Evolutionary conservation across 345 rosid species (phyloP).

Genomic region (Eucalyptus regnans): DNA sequence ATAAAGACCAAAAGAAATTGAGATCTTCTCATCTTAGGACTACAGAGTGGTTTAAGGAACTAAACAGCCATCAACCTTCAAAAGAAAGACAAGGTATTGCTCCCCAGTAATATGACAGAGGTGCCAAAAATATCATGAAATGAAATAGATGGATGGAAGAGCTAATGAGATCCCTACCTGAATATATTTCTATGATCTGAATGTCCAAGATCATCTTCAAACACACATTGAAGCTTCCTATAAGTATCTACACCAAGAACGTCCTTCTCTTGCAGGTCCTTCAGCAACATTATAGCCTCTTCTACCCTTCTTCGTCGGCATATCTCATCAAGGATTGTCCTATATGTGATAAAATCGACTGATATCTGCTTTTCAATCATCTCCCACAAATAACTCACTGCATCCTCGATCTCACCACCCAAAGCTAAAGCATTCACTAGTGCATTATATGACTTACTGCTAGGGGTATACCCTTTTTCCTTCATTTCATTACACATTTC

Average conservation of each 20-base stretch:
- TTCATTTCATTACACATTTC: conserved; percentile 70
- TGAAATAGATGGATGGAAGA: background rate
- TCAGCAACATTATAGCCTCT: conserved; percentile 51
- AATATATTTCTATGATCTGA: background rate
- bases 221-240: conserved; percentile 45
- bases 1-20: background rate
- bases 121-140: background rate
- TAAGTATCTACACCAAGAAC: conserved; percentile 46
- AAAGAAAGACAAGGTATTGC: background rate
- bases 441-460: conserved; percentile 70
- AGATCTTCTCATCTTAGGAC: background rate
- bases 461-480: conserved; percentile 61
- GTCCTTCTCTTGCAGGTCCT: conserved; percentile 39
- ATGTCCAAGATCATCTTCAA: conserved; percentile 40
- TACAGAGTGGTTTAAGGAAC: background rate
- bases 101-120: background rate
- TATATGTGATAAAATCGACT: conserved; percentile 60
- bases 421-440: conserved; percentile 74
- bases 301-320: conserved; percentile 41
- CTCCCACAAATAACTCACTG: conserved; percentile 53
- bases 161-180: background rate
- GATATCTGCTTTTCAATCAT: conserved; percentile 53
- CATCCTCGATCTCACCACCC: conserved; percentile 51
- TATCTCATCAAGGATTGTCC: conserved; percentile 64
- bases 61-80: background rate